phyloP scores from a whole-genome alignment of 1,284 basidiomycete species.

The Puccinia hordei region DNA sequence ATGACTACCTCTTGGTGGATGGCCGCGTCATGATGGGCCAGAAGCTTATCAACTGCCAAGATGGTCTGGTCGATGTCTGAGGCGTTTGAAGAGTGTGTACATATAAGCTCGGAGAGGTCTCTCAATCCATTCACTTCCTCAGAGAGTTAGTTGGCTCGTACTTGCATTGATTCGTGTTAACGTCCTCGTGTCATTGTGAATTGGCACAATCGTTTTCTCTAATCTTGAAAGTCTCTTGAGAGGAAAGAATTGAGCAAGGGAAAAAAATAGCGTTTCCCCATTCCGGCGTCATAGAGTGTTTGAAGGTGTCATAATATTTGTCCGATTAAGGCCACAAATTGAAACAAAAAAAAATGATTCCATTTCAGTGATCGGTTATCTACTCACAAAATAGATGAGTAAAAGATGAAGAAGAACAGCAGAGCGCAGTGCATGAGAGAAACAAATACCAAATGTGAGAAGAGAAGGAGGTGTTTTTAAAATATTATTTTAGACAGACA shows the following conservation, averaged over 20 bases:
- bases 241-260: neutral
- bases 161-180: slow-evolving; percentile 39
- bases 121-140: neutral
- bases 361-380: neutral
- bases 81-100: neutral
- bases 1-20: slow-evolving; percentile 40
- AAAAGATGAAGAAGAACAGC: neutral
- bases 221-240: slow-evolving; percentile 36
- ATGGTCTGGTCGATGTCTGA: slow-evolving; percentile 45
- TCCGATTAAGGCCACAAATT: neutral
- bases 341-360: neutral
- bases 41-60: slow-evolving; percentile 20
- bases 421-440: neutral
- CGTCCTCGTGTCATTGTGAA: slow-evolving; percentile 42
- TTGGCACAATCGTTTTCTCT: slow-evolving; percentile 37
- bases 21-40: slow-evolving; percentile 45
- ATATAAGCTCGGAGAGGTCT: neutral
- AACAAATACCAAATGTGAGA: neutral
- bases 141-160: neutral
- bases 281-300: neutral
- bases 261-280: neutral
- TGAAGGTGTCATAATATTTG: neutral
- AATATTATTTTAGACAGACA: slow-evolving; percentile 19
- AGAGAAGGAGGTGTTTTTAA: neutral
- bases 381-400: neutral